These are phyloP conservation scores for Amaranthus palmeri DNA, from an alignment of 148 eudicot genomes.

Conservation along the genomic window DNA sequence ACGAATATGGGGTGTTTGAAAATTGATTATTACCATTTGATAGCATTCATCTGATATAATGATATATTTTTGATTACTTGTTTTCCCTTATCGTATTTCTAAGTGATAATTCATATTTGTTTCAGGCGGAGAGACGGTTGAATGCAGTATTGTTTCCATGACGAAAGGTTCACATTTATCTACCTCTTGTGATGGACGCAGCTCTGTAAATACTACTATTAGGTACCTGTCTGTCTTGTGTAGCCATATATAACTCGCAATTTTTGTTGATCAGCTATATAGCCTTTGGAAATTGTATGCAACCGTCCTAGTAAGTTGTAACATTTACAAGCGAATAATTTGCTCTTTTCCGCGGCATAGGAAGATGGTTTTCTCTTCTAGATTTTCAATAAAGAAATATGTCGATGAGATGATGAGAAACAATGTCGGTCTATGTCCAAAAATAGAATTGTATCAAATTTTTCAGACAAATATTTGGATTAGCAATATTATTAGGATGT, in stretches of 20 bases:
- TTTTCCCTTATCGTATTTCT: background rate
- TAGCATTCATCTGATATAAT: background rate
- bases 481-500: too few relatives aligned
- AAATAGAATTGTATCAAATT: too few relatives aligned
- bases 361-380: background rate
- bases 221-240: slow-evolving; percentile 12
- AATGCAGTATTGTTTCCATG: slow-evolving; percentile 12
- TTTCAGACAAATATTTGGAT: too few relatives aligned
- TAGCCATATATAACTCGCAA: slow-evolving; percentile 22
- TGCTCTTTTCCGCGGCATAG: background rate
- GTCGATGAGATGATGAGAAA: too few relatives aligned
- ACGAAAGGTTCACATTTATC: slow-evolving; percentile 15
- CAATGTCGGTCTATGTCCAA: too few relatives aligned
- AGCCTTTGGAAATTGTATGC: slow-evolving; percentile 18
- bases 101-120: background rate
- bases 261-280: slow-evolving; percentile 23
- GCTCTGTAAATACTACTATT: slow-evolving; percentile 19
- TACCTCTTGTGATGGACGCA: slow-evolving; percentile 19
- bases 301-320: slow-evolving; percentile 19
- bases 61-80: background rate
- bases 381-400: too few relatives aligned
- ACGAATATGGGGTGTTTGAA: background rate
- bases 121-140: slow-evolving; percentile 22
- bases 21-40: background rate
- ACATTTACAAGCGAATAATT: slow-evolving; percentile 15